These are phyloP conservation scores for Phytophthora multivora DNA, from an alignment of 352 stramenopile genomes.

Conservation along the genomic window DNA sequence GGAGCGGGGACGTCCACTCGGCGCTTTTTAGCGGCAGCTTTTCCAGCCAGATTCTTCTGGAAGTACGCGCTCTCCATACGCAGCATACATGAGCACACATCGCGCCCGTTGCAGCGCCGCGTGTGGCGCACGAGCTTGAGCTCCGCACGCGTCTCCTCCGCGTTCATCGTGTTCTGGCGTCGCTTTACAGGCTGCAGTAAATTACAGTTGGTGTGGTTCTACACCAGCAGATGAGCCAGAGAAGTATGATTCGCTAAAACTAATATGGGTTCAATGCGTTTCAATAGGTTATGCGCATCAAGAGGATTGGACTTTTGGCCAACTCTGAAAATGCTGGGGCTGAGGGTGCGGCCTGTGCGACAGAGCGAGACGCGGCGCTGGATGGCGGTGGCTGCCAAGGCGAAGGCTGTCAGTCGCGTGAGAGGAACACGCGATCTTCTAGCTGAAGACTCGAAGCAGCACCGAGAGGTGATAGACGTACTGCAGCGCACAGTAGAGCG, in stretches of 20 bases:
- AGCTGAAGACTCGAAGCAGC: constrained; percentile 61
- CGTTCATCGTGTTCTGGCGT: constrained; percentile 20
- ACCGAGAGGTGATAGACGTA: constrained; percentile 60
- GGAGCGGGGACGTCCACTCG: constrained; percentile 7
- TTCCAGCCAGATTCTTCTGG: constrained; percentile 57
- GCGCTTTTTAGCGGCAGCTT: constrained; percentile 50
- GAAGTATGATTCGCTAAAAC: constrained; percentile 21
- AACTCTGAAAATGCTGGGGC: constrained; percentile 8
- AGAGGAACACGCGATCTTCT: constrained; percentile 80
- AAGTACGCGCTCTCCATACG: constrained; percentile 73
- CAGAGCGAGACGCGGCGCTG: constrained; percentile 21
- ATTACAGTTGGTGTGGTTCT: not conserved
- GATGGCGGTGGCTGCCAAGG: constrained; percentile 33
- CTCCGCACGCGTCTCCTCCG: not conserved
- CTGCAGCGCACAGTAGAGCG: constrained; percentile 63
- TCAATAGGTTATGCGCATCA: too few relatives aligned
- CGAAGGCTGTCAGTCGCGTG: constrained; percentile 54
- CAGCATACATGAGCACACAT: constrained; percentile 71
- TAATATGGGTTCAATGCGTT: not conserved
- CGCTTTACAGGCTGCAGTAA: too few relatives aligned
- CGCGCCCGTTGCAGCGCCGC: constrained; percentile 64
- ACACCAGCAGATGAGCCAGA: constrained; percentile 11
- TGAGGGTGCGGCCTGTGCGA: not conserved
- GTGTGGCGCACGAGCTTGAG: constrained; percentile 49
- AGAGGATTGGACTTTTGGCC: too few relatives aligned